Percentiles rank a stretch among this genome's conserved stretches.
Conservation (phyloP, 257 asterid genomes). For the Solanum pimpinellifolium region DNA sequence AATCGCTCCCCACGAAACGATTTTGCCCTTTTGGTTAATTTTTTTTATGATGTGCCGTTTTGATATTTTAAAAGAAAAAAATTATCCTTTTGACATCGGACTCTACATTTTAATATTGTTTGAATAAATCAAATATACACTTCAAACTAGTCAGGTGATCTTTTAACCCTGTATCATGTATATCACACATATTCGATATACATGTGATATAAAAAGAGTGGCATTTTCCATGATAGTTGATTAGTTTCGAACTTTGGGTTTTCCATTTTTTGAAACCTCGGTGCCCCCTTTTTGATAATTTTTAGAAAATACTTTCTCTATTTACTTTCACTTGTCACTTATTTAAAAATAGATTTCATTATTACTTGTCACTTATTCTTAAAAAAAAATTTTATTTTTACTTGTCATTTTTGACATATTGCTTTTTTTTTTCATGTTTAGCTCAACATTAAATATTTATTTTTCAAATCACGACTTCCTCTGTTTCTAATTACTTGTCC, state of each 20-base stretch:
- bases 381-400: too few relatives aligned
- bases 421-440: not conserved
- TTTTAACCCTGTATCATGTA: not conserved
- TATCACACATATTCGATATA: not conserved
- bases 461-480: too few relatives aligned
- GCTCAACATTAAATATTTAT: not conserved
- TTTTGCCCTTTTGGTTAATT: too few relatives aligned
- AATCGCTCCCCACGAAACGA: too few relatives aligned
- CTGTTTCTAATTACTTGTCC: too few relatives aligned
- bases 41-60: too few relatives aligned
- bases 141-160: not conserved
- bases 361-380: not conserved
- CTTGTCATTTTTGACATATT: too few relatives aligned
- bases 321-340: too few relatives aligned
- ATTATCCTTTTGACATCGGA: too few relatives aligned
- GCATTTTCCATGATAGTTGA: not conserved
- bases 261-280: too few relatives aligned
- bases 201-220: not conserved
- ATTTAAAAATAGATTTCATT: too few relatives aligned
- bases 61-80: too few relatives aligned
- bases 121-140: not conserved
- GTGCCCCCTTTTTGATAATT: not conserved
- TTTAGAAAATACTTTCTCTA: not conserved
- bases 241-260: not conserved
- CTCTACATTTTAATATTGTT: not conserved